phyloP scores from a whole-genome alignment of 2,329 filamentous ascomycete species.

The Fusarium beomiforme region DNA sequence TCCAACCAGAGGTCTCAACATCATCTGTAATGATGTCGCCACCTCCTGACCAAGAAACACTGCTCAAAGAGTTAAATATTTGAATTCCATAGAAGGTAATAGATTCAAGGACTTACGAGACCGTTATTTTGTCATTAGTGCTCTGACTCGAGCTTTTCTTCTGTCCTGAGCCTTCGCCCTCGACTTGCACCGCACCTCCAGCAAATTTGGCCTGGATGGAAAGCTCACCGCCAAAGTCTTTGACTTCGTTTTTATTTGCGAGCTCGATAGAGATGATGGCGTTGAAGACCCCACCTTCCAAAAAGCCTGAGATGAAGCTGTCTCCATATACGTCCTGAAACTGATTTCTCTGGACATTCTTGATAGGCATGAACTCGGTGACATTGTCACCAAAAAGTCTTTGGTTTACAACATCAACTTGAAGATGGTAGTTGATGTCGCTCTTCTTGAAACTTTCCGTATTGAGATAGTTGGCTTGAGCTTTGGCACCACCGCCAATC shows the following conservation, averaged over 20 bases:
- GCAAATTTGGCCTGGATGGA: neutral
- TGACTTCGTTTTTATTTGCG: neutral
- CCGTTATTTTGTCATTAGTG: neutral
- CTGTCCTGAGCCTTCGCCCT: neutral
- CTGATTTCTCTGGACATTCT: neutral
- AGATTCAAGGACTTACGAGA: neutral
- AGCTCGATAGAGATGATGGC: neutral
- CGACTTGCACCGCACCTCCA: neutral
- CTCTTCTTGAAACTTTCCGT: neutral
- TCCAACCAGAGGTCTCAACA: neutral
- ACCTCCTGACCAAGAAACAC: constrained; percentile 11
- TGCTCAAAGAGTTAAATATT: neutral
- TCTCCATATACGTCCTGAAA: constrained; percentile 30
- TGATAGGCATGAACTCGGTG: constrained; percentile 14
- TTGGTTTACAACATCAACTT: constrained; percentile 5
- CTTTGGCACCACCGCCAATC: neutral
- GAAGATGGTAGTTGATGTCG: constrained; percentile 3
- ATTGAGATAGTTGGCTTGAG: neutral
- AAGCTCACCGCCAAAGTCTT: neutral
- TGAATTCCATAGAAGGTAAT: neutral
- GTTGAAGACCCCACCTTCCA: constrained; percentile 19
- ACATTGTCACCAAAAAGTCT: constrained; percentile 3
- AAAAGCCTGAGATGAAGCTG: constrained; percentile 32
- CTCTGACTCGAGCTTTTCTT: neutral
- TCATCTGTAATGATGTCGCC: constrained; percentile 11